Conservation (phyloP, 2,329 filamentous ascomycete genomes). For the Zarea fungicola region DNA sequence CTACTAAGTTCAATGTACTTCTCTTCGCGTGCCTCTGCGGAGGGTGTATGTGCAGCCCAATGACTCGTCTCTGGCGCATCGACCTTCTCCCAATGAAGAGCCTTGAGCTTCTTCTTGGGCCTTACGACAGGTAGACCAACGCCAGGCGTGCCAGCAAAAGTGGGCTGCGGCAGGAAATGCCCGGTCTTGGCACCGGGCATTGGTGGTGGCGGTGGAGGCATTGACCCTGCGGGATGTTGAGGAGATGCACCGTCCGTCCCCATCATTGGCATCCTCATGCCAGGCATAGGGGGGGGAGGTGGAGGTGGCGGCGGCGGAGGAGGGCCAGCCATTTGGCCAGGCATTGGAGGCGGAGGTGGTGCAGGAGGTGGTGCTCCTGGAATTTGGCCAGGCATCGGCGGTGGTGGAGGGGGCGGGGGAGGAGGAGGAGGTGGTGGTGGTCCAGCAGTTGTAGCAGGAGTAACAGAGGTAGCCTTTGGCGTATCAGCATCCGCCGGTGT, state of each 20-base stretch:
- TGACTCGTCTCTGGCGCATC: conserved; percentile 87
- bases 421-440: conserved; percentile 28
- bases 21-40: conserved; percentile 85
- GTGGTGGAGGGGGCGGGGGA: conserved; percentile 41
- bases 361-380: conserved; percentile 42
- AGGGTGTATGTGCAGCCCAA: conserved; percentile 83
- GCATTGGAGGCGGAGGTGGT: conserved; percentile 41
- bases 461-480: conserved; percentile 54
- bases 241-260: conserved; percentile 32
- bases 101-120: conserved; percentile 99
- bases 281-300: conserved; percentile 36
- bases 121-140: conserved; percentile 73
- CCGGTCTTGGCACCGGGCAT: conserved; percentile 67
- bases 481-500: conserved; percentile 58
- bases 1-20: conserved; percentile 91
- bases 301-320: conserved; percentile 33
- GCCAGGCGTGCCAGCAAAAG: conserved; percentile 47
- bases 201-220: conserved; percentile 56
- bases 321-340: conserved; percentile 22
- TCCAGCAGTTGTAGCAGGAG: conserved; percentile 29
- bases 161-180: conserved; percentile 65
- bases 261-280: conserved; percentile 28
- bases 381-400: conserved; percentile 42
- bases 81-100: conserved; percentile 98
- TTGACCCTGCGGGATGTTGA: conserved; percentile 26